Evolutionary conservation across 2,329 filamentous ascomycete species (phyloP).

Genomic region (Xylaria digitata): DNA sequence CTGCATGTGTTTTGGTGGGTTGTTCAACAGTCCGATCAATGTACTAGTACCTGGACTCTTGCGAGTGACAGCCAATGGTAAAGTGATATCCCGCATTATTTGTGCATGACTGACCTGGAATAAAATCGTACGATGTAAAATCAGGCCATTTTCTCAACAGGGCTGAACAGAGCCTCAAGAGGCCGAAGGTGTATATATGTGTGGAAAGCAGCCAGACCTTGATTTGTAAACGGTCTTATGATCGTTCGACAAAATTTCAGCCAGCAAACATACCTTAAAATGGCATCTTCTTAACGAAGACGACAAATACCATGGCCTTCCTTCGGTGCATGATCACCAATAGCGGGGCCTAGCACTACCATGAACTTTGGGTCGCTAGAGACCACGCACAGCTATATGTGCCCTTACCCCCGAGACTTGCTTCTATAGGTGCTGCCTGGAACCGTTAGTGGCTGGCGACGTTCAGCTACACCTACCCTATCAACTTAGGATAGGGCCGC

Average conservation of each 20-base stretch:
- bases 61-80: constrained; percentile 15
- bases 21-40: constrained; percentile 11
- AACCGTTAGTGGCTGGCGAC: constrained; percentile 8
- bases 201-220: constrained; percentile 25
- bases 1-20: constrained; percentile 7
- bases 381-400: constrained; percentile 22
- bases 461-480: constrained; percentile 5
- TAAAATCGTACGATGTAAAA: constrained; percentile 37
- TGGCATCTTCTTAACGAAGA: constrained; percentile 6
- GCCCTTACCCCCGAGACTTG: constrained; percentile 11
- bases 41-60: constrained; percentile 3
- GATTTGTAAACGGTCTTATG: constrained; percentile 28
- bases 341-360: constrained; percentile 6
- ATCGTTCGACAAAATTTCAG: constrained; percentile 30
- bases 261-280: constrained; percentile 4
- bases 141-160: constrained; percentile 36
- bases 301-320: constrained; percentile 13
- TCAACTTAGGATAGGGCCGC: background rate
- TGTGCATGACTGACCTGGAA: constrained; percentile 29
- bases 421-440: constrained; percentile 1
- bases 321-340: constrained; percentile 9
- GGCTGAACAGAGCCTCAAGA: constrained; percentile 34
- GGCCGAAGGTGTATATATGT: constrained; percentile 28
- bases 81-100: constrained; percentile 24
- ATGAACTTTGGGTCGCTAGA: constrained; percentile 11